A percentile compares a stretch with the other conserved stretches of the same genome.
Conservation (phyloP, 257 asterid genomes). For the Oldenlandia corymbosa region DNA sequence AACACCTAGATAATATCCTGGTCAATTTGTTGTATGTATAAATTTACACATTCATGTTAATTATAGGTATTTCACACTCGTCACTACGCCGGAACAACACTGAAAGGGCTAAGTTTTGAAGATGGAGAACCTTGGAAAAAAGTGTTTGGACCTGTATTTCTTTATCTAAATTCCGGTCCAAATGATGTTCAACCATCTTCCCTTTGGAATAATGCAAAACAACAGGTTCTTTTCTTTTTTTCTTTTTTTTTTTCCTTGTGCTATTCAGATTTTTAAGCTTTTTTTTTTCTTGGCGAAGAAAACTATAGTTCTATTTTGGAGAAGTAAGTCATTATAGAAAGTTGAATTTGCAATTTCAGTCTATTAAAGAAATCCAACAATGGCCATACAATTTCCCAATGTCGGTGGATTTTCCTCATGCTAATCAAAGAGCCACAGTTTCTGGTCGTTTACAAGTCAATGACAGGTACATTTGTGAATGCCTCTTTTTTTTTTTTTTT, state of each 20-base stretch:
- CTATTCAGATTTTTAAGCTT: too few relatives aligned
- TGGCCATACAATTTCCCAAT: slow-evolving; percentile 82
- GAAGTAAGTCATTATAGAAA: too few relatives aligned
- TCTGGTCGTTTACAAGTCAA: slow-evolving; percentile 51
- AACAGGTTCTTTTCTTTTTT: slow-evolving; percentile 35
- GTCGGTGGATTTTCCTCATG: slow-evolving; percentile 43
- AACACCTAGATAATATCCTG: too few relatives aligned
- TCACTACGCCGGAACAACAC: slow-evolving; percentile 60
- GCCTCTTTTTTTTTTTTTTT: not conserved
- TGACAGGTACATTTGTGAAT: slow-evolving; percentile 32
- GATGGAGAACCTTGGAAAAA: slow-evolving; percentile 79
- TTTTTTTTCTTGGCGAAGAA: too few relatives aligned
- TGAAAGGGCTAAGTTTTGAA: slow-evolving; percentile 38
- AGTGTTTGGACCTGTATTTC: slow-evolving; percentile 74
- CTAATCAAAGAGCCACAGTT: slow-evolving; percentile 49
- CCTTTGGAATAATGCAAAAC: slow-evolving; percentile 71
- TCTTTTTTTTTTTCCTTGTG: not conserved
- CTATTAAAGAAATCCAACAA: slow-evolving; percentile 37
- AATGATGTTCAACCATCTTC: slow-evolving; percentile 31
- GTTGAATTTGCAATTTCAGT: slow-evolving; percentile 9
- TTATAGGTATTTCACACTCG: slow-evolving; percentile 58
- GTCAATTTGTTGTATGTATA: too few relatives aligned
- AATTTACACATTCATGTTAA: too few relatives aligned
- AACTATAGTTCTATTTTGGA: too few relatives aligned
- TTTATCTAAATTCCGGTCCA: slow-evolving; percentile 55